Base-by-base conservation (phyloP, 1,284 basidiomycete genomes). In the Ustilago esculenta region DNA sequence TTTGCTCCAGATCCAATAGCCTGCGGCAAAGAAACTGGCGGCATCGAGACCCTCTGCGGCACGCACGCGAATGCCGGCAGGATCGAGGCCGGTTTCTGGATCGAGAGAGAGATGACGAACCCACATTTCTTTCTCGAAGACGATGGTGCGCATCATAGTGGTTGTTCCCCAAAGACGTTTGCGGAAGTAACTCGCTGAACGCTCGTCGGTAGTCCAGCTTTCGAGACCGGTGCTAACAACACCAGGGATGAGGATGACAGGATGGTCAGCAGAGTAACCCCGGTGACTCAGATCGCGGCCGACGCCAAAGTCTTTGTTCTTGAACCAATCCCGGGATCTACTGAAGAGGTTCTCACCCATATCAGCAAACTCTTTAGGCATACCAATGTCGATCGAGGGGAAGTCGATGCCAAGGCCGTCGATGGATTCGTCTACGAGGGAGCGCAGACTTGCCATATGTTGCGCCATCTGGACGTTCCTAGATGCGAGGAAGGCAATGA, bases 1-100 rank as follows among this genome's bases (percentile, higher is more conserved):
- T 50, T 79, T 85, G 59, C 73, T 90, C 93, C 94, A 97, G 66
- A 96, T 89, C 94, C 94, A 96, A 82, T 93, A 97, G 4, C 92
- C 84, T 67, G 77, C 72, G 15, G 97, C 90, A 79, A 98, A 96
- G 76, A 88, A 92, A 71, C 90, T 92, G 6, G 92, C 92, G 2
- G 92, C 92, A 42, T 82, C 79, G 33, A 82, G 68, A 0, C 86
- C 94, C 82, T 98, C 92, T 0, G 92, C 93, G 9, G 94, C 92
- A 30, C 95, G 86, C 40, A 98, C 88, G 81, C 93, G 95, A 59
- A 89, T 88, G n/a, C 89, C 91, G 0, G 88, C 87, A 0, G 92
- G 92, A 79, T 99, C 95, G 5, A 98, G 85, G 0, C 95, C 96
- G 0, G 94, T 96, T 17, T 75, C 71, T 0, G 92, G 90, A 82